Percentiles rank a stretch among this genome's conserved stretches.
Evolutionary conservation across 495 filamentous ascomycete species (phyloP).

Genomic region (Penicillium samsonianum): DNA sequence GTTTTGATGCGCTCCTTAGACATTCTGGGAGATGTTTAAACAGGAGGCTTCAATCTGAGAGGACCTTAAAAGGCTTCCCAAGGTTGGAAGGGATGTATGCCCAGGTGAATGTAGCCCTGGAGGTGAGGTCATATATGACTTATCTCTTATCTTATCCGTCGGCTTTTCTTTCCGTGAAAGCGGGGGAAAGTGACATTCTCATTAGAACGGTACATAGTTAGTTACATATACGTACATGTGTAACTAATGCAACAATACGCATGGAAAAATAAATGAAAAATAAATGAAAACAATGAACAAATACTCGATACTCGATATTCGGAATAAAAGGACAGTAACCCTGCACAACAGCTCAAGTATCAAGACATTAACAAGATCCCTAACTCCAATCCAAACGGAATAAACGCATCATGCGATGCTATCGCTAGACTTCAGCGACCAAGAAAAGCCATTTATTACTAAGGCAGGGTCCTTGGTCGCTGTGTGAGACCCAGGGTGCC

Average conservation of each 20-base stretch:
- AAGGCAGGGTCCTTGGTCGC: slow-evolving; percentile 48
- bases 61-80: not conserved
- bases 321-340: not conserved
- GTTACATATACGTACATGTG: too few species aligned
- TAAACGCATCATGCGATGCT: not conserved
- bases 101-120: not conserved
- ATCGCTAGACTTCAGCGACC: slow-evolving; percentile 71
- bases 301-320: not conserved
- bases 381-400: not conserved
- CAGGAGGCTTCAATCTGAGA: not conserved
- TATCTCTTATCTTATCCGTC: slow-evolving; percentile 6
- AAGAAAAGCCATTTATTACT: slow-evolving; percentile 83
- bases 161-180: not conserved
- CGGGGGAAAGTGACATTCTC: not conserved
- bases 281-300: not conserved
- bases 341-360: not conserved
- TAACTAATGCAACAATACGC: too few species aligned
- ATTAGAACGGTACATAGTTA: not conserved
- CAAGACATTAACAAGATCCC: not conserved
- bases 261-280: not conserved
- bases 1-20: slow-evolving; percentile 18
- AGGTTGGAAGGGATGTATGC: not conserved
- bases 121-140: slow-evolving; percentile 3
- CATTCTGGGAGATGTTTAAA: slow-evolving; percentile 10
- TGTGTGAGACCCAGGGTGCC: slow-evolving; percentile 61